A percentile compares a stretch with the other conserved stretches of the same genome.
phyloP scores from a whole-genome alignment of 2,329 filamentous ascomycete species.

The Aspergillus pseudoviridinutans region DNA sequence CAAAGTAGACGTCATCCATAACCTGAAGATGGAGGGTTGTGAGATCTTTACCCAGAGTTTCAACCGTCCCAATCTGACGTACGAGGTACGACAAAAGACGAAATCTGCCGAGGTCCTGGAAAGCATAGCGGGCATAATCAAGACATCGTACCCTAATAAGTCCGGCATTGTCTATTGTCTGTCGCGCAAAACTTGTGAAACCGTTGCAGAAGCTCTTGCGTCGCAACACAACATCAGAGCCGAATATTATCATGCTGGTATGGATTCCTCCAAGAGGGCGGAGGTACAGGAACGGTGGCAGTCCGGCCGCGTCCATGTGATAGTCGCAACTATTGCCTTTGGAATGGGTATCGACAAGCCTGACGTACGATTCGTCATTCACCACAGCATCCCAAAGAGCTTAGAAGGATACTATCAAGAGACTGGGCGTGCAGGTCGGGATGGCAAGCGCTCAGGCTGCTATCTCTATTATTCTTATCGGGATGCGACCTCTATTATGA shows the following conservation, averaged over 20 bases:
- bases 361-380: conserved; percentile 93
- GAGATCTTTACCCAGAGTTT: conserved; percentile 87
- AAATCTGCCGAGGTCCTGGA: conserved; percentile 54
- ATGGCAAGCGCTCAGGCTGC: conserved; percentile 82
- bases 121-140: conserved; percentile 59
- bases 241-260: conserved; percentile 79
- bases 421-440: conserved; percentile 88
- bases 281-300: conserved; percentile 80
- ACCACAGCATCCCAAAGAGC: conserved; percentile 88
- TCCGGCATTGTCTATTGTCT: conserved; percentile 93
- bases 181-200: conserved; percentile 77
- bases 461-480: conserved; percentile 83
- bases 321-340: conserved; percentile 97
- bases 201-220: conserved; percentile 66
- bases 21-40: conserved; percentile 76
- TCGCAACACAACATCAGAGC: conserved; percentile 64
- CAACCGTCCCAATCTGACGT: conserved; percentile 91
- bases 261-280: conserved; percentile 65
- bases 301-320: conserved; percentile 71
- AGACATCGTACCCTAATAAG: conserved; percentile 62
- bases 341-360: conserved; percentile 99
- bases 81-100: conserved; percentile 73
- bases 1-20: conserved; percentile 85
- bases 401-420: conserved; percentile 98
- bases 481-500: conserved; percentile 69